phyloP scores from a whole-genome alignment of 441 rosid genomes.

The Raphanus hybrid region DNA sequence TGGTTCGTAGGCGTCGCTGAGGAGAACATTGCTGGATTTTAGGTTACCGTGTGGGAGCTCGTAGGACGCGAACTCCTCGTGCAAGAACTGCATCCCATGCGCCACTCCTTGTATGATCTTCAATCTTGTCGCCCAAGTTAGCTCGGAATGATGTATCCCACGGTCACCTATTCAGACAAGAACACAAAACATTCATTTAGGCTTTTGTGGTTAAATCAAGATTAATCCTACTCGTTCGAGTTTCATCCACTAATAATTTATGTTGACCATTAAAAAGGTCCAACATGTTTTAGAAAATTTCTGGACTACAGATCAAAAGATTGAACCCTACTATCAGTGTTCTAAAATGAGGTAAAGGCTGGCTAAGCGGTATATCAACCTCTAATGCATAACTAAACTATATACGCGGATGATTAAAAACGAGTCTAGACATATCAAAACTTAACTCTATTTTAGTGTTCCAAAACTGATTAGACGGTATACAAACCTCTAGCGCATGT shows the following conservation, averaged over 20 bases:
- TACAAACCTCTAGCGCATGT: not conserved
- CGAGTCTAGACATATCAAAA: too few relatives aligned
- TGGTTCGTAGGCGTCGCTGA: conserved; percentile 58
- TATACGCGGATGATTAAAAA: too few relatives aligned
- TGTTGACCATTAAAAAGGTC: not conserved
- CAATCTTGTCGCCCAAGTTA: conserved; percentile 73
- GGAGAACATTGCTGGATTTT: conserved; percentile 81
- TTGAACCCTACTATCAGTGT: not conserved
- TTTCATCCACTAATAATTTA: not conserved
- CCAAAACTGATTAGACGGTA: too few relatives aligned
- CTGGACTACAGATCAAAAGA: not conserved
- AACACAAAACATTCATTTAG: not conserved
- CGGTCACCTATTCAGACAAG: conserved; percentile 61
- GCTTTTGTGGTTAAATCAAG: not conserved
- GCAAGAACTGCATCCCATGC: conserved; percentile 62
- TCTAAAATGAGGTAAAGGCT: not conserved
- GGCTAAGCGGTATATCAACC: too few relatives aligned
- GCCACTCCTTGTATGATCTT: conserved; percentile 71
- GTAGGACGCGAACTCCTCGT: conserved; percentile 54
- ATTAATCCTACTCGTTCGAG: not conserved
- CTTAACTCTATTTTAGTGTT: too few relatives aligned
- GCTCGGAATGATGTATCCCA: conserved; percentile 59
- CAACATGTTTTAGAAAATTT: not conserved
- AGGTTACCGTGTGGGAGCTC: conserved; percentile 91
- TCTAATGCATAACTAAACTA: too few relatives aligned